These are phyloP conservation scores for Hemisphaericaspora lyxosophila DNA, from an alignment of 1,139 yeast species.

Conservation along the genomic window DNA sequence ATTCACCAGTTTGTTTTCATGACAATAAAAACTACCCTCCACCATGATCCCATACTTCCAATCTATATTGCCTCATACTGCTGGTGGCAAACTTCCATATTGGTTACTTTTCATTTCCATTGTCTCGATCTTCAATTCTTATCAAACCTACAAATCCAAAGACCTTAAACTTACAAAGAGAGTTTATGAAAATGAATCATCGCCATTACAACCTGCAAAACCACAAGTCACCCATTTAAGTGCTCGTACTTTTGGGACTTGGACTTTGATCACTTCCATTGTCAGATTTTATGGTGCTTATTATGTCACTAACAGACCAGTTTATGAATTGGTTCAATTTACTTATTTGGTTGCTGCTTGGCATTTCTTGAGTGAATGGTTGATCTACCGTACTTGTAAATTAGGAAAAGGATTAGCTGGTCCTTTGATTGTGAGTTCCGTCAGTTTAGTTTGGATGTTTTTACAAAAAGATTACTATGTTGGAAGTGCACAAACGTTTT, in stretches of 20 bases:
- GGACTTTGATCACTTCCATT: slow-evolving; percentile 88
- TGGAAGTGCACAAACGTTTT: slow-evolving; percentile 3
- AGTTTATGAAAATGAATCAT: slow-evolving; percentile 71
- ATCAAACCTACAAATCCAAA: slow-evolving; percentile 73
- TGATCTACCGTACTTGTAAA: slow-evolving; percentile 72
- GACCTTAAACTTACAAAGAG: slow-evolving; percentile 72
- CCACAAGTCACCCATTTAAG: slow-evolving; percentile 65
- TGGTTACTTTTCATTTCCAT: slow-evolving; percentile 67
- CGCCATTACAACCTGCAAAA: slow-evolving; percentile 17
- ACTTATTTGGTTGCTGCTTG: slow-evolving; percentile 81
- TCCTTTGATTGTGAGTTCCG: slow-evolving; percentile 67
- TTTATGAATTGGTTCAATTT: slow-evolving; percentile 77
- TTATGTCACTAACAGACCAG: slow-evolving; percentile 61
- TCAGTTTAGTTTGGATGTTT: slow-evolving; percentile 62
- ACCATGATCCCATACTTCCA: slow-evolving; percentile 17
- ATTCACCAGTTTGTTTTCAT: neutral
- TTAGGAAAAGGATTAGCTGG: slow-evolving; percentile 88
- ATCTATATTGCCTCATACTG: slow-evolving; percentile 27
- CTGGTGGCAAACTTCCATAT: slow-evolving; percentile 44
- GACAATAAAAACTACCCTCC: neutral
- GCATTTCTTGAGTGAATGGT: slow-evolving; percentile 86
- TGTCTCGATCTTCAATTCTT: slow-evolving; percentile 86
- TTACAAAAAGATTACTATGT: slow-evolving; percentile 52
- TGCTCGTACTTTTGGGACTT: slow-evolving; percentile 96
- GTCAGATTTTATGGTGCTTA: slow-evolving; percentile 88